Conservation (phyloP, 2,329 filamentous ascomycete species). For the Aureobasidium vineae region DNA sequence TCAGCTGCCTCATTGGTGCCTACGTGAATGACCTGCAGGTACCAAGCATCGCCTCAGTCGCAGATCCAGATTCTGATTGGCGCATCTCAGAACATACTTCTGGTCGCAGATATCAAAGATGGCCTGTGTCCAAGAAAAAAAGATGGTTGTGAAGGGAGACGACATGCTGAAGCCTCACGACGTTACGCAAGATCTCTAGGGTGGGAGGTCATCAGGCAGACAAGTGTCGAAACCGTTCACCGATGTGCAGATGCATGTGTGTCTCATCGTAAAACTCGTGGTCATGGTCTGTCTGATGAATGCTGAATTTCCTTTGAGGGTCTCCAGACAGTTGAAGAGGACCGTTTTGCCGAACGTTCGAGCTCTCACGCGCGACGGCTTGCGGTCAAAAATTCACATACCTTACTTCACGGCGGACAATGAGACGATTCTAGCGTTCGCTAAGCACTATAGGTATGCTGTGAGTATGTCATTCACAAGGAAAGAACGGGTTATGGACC, state of each 20-base stretch:
- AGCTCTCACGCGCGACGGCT: background rate
- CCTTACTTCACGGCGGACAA: background rate
- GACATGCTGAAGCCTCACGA: constrained; percentile 9
- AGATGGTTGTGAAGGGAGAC: constrained; percentile 5
- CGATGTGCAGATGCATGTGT: constrained; percentile 14
- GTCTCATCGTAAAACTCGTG: constrained; percentile 7
- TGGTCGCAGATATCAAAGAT: background rate
- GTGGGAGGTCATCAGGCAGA: background rate
- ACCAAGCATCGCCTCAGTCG: constrained; percentile 15
- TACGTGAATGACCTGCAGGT: constrained; percentile 21
- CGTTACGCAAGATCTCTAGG: constrained; percentile 3
- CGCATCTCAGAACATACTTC: background rate
- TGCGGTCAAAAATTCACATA: background rate
- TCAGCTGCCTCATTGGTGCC: constrained; percentile 25
- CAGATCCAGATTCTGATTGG: background rate
- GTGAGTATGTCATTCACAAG: background rate
- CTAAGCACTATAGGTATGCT: background rate
- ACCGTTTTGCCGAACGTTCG: constrained; percentile 3
- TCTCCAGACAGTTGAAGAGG: background rate
- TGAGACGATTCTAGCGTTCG: background rate
- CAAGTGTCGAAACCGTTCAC: background rate
- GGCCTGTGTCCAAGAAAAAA: background rate
- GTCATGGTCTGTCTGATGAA: background rate
- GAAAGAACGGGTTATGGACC: background rate
- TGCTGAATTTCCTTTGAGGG: background rate